Conservation (phyloP, 345 rosid genomes). For the Alliaria petiolata region DNA sequence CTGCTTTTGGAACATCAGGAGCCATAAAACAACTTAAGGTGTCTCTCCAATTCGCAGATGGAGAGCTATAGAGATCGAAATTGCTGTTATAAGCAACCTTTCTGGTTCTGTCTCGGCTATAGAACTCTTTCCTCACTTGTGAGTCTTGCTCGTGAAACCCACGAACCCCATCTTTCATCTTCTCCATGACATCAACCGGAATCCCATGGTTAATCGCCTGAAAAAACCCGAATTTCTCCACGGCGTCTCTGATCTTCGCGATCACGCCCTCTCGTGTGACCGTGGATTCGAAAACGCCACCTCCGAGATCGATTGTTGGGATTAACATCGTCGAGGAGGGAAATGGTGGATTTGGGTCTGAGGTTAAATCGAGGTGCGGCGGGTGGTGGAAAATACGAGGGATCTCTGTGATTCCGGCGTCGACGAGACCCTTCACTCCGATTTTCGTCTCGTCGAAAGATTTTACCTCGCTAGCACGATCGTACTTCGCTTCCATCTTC, state of each 20-base stretch:
- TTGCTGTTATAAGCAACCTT: constrained; percentile 14
- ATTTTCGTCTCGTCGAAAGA: constrained; percentile 29
- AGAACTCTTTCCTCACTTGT: constrained; percentile 11
- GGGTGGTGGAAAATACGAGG: constrained; percentile 27
- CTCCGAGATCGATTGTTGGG: constrained; percentile 15
- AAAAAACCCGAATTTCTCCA: constrained; percentile 17
- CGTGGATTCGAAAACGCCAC: not conserved
- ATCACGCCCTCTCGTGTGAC: not conserved
- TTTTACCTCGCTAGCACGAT: constrained; percentile 11
- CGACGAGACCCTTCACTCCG: constrained; percentile 32
- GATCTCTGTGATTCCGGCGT: constrained; percentile 14
- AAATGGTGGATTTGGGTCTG: constrained; percentile 2
- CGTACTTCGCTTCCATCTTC: not conserved
- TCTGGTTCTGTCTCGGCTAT: constrained; percentile 12
- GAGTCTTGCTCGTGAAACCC: constrained; percentile 24
- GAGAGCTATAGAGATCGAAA: constrained; percentile 21
- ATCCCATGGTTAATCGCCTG: constrained; percentile 26
- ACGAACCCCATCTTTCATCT: constrained; percentile 1
- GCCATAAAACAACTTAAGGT: constrained; percentile 19
- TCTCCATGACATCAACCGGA: not conserved
- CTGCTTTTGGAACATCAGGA: constrained; percentile 19
- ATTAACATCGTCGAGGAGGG: not conserved
- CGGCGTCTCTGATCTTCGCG: constrained; percentile 3
- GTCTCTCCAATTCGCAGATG: constrained; percentile 38
- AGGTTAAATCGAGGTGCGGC: not conserved